Base-by-base conservation (phyloP, 2,329 filamentous ascomycete genomes). In the Karstenula rhodostoma region DNA sequence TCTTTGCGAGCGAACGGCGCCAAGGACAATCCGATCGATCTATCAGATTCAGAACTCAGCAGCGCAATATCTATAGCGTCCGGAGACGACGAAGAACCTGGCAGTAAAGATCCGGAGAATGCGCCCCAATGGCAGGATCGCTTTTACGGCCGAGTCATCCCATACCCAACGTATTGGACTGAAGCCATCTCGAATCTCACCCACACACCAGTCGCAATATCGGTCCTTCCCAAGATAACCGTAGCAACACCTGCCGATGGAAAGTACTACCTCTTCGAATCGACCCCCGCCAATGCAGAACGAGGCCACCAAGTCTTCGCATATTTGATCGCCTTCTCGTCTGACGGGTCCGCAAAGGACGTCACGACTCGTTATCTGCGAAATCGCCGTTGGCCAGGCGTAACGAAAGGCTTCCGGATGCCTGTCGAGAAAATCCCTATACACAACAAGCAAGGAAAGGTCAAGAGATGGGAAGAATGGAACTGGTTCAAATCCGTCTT, bases 331-430 rank as follows among this genome's bases (percentile, higher is more conserved):
- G 94, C 90, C 0, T 92, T 91, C 77, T 92, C 91, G 0, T 79
- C 87, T 3, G 94, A 98, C 73, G 92, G 92, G 2, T 94, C 93
- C 0, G 94, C 93, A 13, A 98, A 98, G 75, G 95, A 99, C 74
- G 91, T 99, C 17, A 99, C 95, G 0, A 89, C 95, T 12, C 87
- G 95, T 29, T 99, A 99, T 75, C 81, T 99, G 8, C 94, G 90
- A 70, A 87, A 90, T 23, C 91, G 91, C 59, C 85, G 90, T 56
- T 89, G 93, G 74, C 95, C 95, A 0, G 94, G 95, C 4, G 91
- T 93, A 67, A 96, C 94, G 0, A 98, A 97, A 73, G 93, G 94
- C 4, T 86, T 89, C 64, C 87, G 95, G 7, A 86, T 97, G 73
- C 87, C 90, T 0, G 75, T 89, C 2, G 92, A 96, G 68, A 97